These are phyloP conservation scores for Nothophytophthora sp. DNA, from an alignment of 352 stramenopile genomes.

Conservation along the genomic window DNA sequence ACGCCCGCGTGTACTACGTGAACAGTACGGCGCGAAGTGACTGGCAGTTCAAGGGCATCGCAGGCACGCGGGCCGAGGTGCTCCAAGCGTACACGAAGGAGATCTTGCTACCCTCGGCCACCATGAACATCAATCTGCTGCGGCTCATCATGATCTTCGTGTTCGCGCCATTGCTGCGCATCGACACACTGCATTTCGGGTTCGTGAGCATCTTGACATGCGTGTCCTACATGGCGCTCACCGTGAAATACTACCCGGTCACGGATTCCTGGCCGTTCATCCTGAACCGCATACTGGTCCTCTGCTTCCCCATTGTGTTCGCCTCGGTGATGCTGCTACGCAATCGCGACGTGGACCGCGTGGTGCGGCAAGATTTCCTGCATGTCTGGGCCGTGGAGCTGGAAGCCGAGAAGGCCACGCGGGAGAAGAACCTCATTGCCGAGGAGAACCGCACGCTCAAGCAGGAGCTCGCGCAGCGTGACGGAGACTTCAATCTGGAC, in stretches of 20 bases:
- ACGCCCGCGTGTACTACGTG: constrained; percentile 45
- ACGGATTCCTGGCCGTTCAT: constrained; percentile 65
- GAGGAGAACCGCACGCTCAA: constrained; percentile 84
- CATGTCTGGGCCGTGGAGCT: constrained; percentile 79
- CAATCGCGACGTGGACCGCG: constrained; percentile 73
- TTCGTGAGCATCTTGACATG: constrained; percentile 57
- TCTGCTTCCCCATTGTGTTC: constrained; percentile 74
- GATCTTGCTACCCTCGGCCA: constrained; percentile 62
- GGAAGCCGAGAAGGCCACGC: constrained; percentile 66
- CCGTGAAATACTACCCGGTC: constrained; percentile 62
- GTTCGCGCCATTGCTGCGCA: constrained; percentile 69
- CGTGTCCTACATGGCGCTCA: constrained; percentile 62
- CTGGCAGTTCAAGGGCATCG: constrained; percentile 64
- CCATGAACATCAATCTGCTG: constrained; percentile 84
- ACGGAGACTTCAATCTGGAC: constrained; percentile 73
- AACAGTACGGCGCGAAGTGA: constrained; percentile 45
- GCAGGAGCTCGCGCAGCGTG: constrained; percentile 71
- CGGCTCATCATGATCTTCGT: constrained; percentile 79
- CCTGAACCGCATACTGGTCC: constrained; percentile 62
- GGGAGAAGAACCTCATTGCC: constrained; percentile 80
- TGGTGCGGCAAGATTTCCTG: constrained; percentile 80
- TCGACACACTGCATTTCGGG: constrained; percentile 74
- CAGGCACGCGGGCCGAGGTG: constrained; percentile 55
- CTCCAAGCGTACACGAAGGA: constrained; percentile 65
- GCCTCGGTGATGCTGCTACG: constrained; percentile 69